These are phyloP conservation scores for Skeletonema potamos DNA, from an alignment of 108 stramenopile genomes.

Conservation along the genomic window DNA sequence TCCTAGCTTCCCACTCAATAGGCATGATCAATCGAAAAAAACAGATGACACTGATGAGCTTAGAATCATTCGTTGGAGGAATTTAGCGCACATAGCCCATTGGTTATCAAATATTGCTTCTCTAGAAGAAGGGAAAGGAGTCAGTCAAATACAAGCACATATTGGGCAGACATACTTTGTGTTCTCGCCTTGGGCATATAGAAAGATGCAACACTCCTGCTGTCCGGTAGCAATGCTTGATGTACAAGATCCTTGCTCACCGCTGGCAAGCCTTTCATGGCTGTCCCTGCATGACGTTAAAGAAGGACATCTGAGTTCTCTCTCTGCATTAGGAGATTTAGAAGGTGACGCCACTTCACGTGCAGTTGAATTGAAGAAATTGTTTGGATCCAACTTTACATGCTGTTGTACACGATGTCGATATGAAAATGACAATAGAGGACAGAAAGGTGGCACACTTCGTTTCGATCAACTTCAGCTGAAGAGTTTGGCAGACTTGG, in stretches of 20 bases:
- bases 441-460: not conserved
- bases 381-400: slow-evolving; percentile 29
- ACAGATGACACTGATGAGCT: not conserved
- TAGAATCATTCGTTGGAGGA: slow-evolving; percentile 35
- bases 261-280: slow-evolving; percentile 23
- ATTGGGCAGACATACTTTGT: slow-evolving; percentile 33
- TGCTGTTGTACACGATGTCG: slow-evolving; percentile 51
- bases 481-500: slow-evolving; percentile 57
- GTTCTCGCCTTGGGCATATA: slow-evolving; percentile 17
- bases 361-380: slow-evolving; percentile 7
- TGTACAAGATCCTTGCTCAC: slow-evolving; percentile 4
- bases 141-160: slow-evolving; percentile 14
- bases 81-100: slow-evolving; percentile 29
- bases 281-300: slow-evolving; percentile 31
- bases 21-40: not conserved
- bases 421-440: slow-evolving; percentile 16
- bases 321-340: slow-evolving; percentile 28
- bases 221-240: slow-evolving; percentile 23
- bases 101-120: slow-evolving; percentile 15
- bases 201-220: slow-evolving; percentile 31
- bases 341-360: slow-evolving; percentile 19
- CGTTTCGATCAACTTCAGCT: slow-evolving; percentile 4
- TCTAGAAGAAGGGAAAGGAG: slow-evolving; percentile 4
- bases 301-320: slow-evolving; percentile 10
- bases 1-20: not conserved